Evolutionary conservation across 441 rosid genomes (phyloP).

Genomic region (Eugenia klotzschiana): DNA sequence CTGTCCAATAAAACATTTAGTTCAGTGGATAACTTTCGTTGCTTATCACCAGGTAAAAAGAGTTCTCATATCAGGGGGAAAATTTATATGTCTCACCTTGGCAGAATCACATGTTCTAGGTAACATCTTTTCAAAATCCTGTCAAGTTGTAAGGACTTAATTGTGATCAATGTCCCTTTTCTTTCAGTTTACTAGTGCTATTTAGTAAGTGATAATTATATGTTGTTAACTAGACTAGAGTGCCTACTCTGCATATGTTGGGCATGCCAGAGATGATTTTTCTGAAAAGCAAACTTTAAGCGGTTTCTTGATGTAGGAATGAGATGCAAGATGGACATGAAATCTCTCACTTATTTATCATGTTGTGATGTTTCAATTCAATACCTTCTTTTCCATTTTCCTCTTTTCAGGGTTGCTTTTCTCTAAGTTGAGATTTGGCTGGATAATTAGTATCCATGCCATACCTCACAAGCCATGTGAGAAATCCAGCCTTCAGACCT

Average conservation of each 20-base stretch:
- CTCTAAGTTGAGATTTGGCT: conserved; percentile 72
- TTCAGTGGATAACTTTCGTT: not conserved
- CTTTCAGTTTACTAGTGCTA: not conserved
- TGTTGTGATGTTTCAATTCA: not conserved
- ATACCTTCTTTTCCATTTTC: not conserved
- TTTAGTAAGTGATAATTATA: not conserved
- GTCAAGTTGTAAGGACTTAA: not conserved
- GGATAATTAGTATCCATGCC: conserved; percentile 51
- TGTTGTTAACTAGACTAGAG: not conserved
- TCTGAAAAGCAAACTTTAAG: not conserved
- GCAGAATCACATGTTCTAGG: conserved; percentile 91
- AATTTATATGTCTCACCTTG: conserved; percentile 69
- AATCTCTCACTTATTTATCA: not conserved
- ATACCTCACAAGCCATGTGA: conserved; percentile 34
- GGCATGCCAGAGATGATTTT: not conserved
- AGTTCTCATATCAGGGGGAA: conserved; percentile 54
- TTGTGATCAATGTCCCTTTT: not conserved
- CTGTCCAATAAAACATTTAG: not conserved
- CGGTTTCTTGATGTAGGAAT: not conserved
- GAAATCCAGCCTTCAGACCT: conserved; percentile 44
- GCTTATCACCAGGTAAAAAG: conserved; percentile 56
- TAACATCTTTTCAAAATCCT: conserved; percentile 9
- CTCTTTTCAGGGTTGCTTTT: conserved; percentile 59
- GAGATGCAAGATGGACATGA: not conserved
- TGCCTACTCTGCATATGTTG: not conserved